Conservation (phyloP, 2,329 filamentous ascomycete species). For the Emmonsia crescens region DNA sequence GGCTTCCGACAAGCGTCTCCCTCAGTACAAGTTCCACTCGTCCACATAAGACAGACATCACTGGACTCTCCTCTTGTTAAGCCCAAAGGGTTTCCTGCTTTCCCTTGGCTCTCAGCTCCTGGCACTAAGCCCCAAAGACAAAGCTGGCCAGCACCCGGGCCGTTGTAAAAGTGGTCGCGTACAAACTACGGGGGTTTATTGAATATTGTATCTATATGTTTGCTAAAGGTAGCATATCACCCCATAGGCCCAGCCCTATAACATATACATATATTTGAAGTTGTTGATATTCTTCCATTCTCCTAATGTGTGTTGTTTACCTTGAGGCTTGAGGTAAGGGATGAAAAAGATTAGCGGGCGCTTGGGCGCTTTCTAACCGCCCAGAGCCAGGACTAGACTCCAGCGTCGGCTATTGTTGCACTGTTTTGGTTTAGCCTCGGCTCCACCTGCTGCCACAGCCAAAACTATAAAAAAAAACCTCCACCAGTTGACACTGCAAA, state of each 20-base stretch:
- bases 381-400: too few species aligned
- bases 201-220: not conserved
- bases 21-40: not conserved
- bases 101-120: not conserved
- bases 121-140: not conserved
- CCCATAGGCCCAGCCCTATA: not conserved
- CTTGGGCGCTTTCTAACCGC: slow-evolving; percentile 5
- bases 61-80: not conserved
- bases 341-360: slow-evolving; percentile 1
- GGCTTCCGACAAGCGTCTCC: not conserved
- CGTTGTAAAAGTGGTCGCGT: not conserved
- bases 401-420: not conserved
- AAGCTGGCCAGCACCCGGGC: not conserved
- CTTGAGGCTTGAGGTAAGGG: not conserved
- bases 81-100: not conserved
- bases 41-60: not conserved
- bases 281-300: not conserved
- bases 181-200: not conserved
- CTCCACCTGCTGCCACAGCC: not conserved
- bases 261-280: too few species aligned
- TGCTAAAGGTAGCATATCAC: not conserved
- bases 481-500: not conserved
- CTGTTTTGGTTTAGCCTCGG: not conserved
- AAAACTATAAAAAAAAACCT: not conserved
- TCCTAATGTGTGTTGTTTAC: not conserved